Evolutionary conservation across 257 asterid genomes (phyloP), one percentile per base, ranked within the genome.

Genomic region (Coffea eugenioides): DNA sequence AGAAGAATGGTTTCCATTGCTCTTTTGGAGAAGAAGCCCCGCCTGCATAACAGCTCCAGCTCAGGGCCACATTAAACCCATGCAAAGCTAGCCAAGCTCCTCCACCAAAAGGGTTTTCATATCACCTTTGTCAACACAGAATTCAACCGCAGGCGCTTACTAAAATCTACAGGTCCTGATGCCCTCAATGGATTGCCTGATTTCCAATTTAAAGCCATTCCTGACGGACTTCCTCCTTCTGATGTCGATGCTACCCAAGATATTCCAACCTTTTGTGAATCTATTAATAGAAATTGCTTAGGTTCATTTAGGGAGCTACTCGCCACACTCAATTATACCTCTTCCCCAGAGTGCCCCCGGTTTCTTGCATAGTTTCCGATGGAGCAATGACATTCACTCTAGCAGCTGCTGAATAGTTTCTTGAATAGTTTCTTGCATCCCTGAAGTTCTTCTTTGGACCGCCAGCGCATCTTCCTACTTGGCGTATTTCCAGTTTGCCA

Each of bases 41-140:
- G 82, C 88, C 8, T 86, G 88, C 88, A 77, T 87, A 10, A 93
- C 93, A 7, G 80, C 2, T 8, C 93, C 93, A 6, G 88, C 92
- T 0, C 93, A 90, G 61, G 96, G 94, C 59, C 94, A 86, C 84
- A 76, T 91, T 3, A 90, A 66, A 46, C 92, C 96, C 1, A 91
- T 90, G 92, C 65, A 11, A 86, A 88, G 16, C 76, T 88, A 2
- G 96, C 92, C 2, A 90, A 91, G 48, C 78, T 89, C 71, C 89
- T 91, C 27, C 83, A 86, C 70, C 27, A 23, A 74, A 79, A 52
- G 3, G 91, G 89, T 21, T 90, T 90, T 80, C 91, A 88, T 59
- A 65, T 91, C 31, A 91, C 91, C 66, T 88, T 88, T 75, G 90
- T 87, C 4, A 90, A 88, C 83, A 81, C 90, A 4, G 90, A 88